These are phyloP conservation scores for Salix exigua DNA, from an alignment of 345 rosid species.

Conservation along the genomic window DNA sequence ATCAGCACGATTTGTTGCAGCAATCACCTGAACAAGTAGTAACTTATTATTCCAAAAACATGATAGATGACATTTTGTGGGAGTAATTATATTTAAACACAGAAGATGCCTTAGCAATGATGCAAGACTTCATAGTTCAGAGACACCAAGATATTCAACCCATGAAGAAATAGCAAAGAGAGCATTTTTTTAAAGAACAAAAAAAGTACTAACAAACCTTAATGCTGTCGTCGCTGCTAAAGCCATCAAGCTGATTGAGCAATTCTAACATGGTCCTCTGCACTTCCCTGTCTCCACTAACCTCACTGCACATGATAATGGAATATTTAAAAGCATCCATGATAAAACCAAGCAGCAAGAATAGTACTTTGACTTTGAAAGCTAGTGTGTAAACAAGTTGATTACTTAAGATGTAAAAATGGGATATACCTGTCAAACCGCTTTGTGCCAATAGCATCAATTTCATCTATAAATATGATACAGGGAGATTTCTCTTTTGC, in stretches of 20 bases:
- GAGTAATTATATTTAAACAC: too few species aligned
- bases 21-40: slow-evolving; percentile 65
- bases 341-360: background rate
- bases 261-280: slow-evolving; percentile 98
- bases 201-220: slow-evolving; percentile 48
- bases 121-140: background rate
- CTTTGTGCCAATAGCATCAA: slow-evolving; percentile 97
- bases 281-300: slow-evolving; percentile 98
- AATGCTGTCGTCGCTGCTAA: slow-evolving; percentile 96
- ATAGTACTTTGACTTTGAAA: background rate
- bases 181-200: too few species aligned
- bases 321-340: background rate
- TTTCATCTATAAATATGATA: slow-evolving; percentile 98
- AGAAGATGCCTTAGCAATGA: background rate
- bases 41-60: background rate
- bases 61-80: too few species aligned
- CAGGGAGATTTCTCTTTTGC: slow-evolving; percentile 99
- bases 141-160: background rate
- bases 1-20: slow-evolving; percentile 99
- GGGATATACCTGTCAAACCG: slow-evolving; percentile 80
- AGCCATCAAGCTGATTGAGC: slow-evolving; percentile 98
- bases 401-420: background rate
- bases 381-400: background rate
- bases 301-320: slow-evolving; percentile 65
- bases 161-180: background rate